A percentile compares a stretch with the other conserved stretches of the same genome.
Evolutionary conservation across 2,329 filamentous ascomycete species (phyloP).

Genomic region (Juglanconis juglandina): DNA sequence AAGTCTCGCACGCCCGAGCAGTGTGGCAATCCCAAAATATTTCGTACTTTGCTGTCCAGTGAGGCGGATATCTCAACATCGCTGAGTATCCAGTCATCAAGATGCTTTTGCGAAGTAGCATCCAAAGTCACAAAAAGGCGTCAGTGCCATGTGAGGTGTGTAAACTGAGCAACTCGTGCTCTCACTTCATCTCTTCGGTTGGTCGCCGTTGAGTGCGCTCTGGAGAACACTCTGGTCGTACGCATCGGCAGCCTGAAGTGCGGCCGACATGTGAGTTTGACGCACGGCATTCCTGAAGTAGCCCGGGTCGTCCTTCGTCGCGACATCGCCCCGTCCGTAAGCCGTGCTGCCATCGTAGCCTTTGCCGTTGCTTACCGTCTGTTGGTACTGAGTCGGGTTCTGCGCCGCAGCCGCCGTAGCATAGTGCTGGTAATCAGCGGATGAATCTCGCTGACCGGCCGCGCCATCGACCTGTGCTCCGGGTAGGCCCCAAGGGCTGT

Average conservation of each 20-base stretch:
- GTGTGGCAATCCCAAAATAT: background rate
- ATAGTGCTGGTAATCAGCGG: conserved; percentile 7
- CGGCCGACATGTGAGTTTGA: conserved; percentile 14
- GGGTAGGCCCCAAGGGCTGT: conserved; percentile 30
- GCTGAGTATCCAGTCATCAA: background rate
- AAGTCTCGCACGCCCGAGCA: background rate
- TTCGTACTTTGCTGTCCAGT: background rate
- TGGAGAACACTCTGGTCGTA: conserved; percentile 23
- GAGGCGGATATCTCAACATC: background rate
- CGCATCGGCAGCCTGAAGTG: conserved; percentile 19
- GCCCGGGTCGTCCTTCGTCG: conserved; percentile 21
- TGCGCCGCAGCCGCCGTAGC: background rate
- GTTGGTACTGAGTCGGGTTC: conserved; percentile 1
- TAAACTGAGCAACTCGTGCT: background rate
- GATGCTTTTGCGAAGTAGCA: background rate
- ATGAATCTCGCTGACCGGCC: conserved; percentile 6
- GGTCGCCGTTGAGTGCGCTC: conserved; percentile 19
- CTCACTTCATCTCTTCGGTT: conserved; percentile 11
- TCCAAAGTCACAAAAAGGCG: background rate
- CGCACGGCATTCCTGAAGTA: conserved; percentile 22
- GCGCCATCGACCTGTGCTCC: conserved; percentile 8
- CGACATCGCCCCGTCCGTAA: conserved; percentile 20
- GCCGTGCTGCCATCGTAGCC: conserved; percentile 22
- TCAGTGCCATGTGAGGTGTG: background rate
- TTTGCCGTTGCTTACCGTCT: conserved; percentile 16